A percentile compares a stretch with the other conserved stretches of the same genome.
Conservation (phyloP, 805 yeast genomes). For the Candida chauliodis region DNA sequence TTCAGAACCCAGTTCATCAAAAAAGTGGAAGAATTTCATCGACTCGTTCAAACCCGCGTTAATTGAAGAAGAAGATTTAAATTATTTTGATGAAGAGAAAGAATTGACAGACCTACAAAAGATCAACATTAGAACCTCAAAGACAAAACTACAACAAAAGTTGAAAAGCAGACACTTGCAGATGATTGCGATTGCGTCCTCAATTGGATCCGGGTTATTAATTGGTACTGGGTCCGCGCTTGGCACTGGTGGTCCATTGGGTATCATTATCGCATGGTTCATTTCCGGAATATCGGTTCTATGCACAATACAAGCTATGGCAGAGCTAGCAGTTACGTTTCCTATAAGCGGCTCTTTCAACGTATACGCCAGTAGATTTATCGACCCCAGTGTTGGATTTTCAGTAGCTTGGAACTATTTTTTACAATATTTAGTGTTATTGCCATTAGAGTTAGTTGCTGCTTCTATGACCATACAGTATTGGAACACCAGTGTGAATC, state of each 20-base stretch:
- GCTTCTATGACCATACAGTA: conserved; percentile 33
- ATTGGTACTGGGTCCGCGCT: conserved; percentile 40
- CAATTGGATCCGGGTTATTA: conserved; percentile 43
- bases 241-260: conserved; percentile 37
- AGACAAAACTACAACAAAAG: conserved; percentile 33
- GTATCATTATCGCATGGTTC: conserved; percentile 36
- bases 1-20: background rate
- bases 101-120: conserved; percentile 33
- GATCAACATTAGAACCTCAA: conserved; percentile 38
- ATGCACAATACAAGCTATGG: conserved; percentile 41
- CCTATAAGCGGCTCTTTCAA: conserved; percentile 42
- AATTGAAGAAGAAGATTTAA: conserved; percentile 21
- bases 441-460: conserved; percentile 58
- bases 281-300: conserved; percentile 34
- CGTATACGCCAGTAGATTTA: conserved; percentile 59
- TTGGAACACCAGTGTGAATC: conserved; percentile 30
- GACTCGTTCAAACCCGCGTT: conserved; percentile 46
- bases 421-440: conserved; percentile 52
- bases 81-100: conserved; percentile 13
- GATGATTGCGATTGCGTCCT: conserved; percentile 43
- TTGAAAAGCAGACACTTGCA: conserved; percentile 34
- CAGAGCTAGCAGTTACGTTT: conserved; percentile 44
- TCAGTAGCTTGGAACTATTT: conserved; percentile 73
- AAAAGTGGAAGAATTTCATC: conserved; percentile 41
- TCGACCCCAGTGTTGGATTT: conserved; percentile 68